Evolutionary conservation across 345 rosid species (phyloP).

Genomic region (Citrus australasica): DNA sequence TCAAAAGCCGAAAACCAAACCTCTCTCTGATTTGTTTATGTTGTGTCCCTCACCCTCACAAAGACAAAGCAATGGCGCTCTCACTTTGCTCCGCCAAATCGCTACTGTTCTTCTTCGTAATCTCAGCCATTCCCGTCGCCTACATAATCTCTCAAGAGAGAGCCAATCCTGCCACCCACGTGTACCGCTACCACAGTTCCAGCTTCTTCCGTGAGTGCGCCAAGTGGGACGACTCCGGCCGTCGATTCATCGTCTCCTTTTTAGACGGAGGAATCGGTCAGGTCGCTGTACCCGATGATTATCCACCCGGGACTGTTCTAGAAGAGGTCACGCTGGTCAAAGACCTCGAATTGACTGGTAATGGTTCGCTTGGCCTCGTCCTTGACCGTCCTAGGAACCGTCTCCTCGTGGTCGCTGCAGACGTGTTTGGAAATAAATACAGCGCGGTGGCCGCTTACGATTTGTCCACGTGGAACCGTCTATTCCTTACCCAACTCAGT

Average conservation of each 20-base stretch:
- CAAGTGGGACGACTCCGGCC: slow-evolving; percentile 78
- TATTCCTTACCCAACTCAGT: slow-evolving; percentile 63
- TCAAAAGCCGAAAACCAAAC: too few species aligned
- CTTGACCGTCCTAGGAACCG: slow-evolving; percentile 71
- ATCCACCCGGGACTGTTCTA: slow-evolving; percentile 25
- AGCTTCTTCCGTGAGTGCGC: slow-evolving; percentile 84
- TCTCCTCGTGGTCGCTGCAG: slow-evolving; percentile 61
- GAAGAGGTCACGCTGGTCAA: slow-evolving; percentile 60
- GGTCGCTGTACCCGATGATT: slow-evolving; percentile 44
- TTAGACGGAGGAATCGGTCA: slow-evolving; percentile 77
- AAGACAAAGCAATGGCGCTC: slow-evolving; percentile 20
- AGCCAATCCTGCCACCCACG: slow-evolving; percentile 56
- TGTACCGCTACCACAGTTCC: slow-evolving; percentile 64
- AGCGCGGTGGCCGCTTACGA: slow-evolving; percentile 76
- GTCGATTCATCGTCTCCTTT: slow-evolving; percentile 78
- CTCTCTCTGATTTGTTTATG: too few species aligned
- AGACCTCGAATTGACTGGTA: slow-evolving; percentile 69
- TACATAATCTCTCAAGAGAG: slow-evolving; percentile 59
- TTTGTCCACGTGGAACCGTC: slow-evolving; percentile 73
- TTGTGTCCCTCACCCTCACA: too few species aligned
- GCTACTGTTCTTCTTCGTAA: slow-evolving; percentile 40
- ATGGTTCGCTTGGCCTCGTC: slow-evolving; percentile 62
- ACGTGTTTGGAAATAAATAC: slow-evolving; percentile 55
- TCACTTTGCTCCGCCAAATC: slow-evolving; percentile 39
- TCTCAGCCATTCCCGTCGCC: slow-evolving; percentile 75